These are phyloP conservation scores for Sporisorium sorghi DNA, from an alignment of 1,284 basidiomycete species.

Conservation along the genomic window DNA sequence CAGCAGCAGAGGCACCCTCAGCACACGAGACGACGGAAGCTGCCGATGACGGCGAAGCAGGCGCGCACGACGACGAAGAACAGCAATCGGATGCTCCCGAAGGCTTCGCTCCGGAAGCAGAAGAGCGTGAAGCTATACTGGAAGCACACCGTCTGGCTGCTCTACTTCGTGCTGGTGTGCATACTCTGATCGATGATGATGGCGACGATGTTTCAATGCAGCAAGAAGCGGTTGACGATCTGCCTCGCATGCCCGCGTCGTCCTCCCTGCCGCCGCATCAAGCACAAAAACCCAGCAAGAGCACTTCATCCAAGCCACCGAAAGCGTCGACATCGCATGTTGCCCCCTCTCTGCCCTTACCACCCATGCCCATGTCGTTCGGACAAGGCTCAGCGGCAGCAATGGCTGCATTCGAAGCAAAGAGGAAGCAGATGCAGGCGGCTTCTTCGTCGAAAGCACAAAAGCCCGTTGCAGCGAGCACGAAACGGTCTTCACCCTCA, in stretches of 20 bases:
- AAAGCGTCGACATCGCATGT: background rate
- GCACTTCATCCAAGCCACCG: slow-evolving; percentile 1
- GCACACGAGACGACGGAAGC: slow-evolving; percentile 6
- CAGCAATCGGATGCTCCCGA: background rate
- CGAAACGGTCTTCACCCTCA: background rate
- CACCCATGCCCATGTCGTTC: slow-evolving; percentile 10
- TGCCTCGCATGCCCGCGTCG: slow-evolving; percentile 22
- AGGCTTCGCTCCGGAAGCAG: slow-evolving; percentile 9
- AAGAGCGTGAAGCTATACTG: slow-evolving; percentile 18
- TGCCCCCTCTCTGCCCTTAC: slow-evolving; percentile 3
- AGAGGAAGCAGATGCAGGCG: slow-evolving; percentile 16
- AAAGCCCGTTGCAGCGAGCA: background rate
- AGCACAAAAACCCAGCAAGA: background rate
- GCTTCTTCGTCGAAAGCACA: background rate
- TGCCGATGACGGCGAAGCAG: slow-evolving; percentile 1
- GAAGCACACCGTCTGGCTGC: slow-evolving; percentile 26
- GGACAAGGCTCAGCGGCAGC: slow-evolving; percentile 20
- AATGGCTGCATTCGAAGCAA: slow-evolving; percentile 42
- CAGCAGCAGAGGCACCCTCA: background rate
- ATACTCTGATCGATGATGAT: slow-evolving; percentile 8
- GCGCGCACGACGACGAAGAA: slow-evolving; percentile 5
- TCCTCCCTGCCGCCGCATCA: background rate
- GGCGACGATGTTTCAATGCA: background rate
- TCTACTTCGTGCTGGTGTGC: slow-evolving; percentile 20
- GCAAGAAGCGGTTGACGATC: background rate